Percentiles rank a stretch among this genome's conserved stretches.
Conservation (phyloP, 164 flowering plant genomes). For the Liriodendron chinense region DNA sequence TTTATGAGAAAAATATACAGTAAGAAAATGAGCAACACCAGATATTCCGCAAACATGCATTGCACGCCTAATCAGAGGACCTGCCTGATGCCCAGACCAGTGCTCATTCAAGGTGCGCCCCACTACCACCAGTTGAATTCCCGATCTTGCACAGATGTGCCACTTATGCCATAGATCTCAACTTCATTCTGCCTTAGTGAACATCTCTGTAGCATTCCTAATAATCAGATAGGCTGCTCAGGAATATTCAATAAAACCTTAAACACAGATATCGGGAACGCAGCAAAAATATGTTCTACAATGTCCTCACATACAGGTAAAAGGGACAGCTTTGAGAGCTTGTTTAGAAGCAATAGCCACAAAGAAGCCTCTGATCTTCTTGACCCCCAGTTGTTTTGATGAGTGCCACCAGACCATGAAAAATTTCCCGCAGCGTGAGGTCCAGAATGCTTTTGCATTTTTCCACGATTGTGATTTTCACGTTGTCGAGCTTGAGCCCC, state of each 20-base stretch:
- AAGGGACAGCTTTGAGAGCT: slow-evolving; percentile 73
- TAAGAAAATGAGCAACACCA: too few species aligned
- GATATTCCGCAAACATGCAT: too few species aligned
- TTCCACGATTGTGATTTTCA: slow-evolving; percentile 51
- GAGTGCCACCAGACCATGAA: slow-evolving; percentile 39
- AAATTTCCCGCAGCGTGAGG: slow-evolving; percentile 37
- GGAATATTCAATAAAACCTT: not conserved
- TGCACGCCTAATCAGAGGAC: too few species aligned
- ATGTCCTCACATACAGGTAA: slow-evolving; percentile 65
- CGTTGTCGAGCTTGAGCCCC: slow-evolving; percentile 51
- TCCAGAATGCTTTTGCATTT: slow-evolving; percentile 72
- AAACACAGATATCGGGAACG: not conserved
- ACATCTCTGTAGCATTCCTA: too few species aligned
- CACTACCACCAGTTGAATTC: too few species aligned
- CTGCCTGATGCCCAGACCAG: too few species aligned
- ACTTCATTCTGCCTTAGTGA: too few species aligned
- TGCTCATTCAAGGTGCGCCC: too few species aligned
- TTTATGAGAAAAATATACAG: too few species aligned
- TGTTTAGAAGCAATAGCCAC: slow-evolving; percentile 78
- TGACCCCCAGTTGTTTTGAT: slow-evolving; percentile 55
- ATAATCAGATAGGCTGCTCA: too few species aligned
- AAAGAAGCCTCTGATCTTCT: slow-evolving; percentile 75
- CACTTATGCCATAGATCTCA: too few species aligned
- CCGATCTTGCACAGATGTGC: too few species aligned
- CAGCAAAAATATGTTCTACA: not conserved